Base-by-base conservation (phyloP, 495 filamentous ascomycete species). In the Entonaema liquescens region DNA sequence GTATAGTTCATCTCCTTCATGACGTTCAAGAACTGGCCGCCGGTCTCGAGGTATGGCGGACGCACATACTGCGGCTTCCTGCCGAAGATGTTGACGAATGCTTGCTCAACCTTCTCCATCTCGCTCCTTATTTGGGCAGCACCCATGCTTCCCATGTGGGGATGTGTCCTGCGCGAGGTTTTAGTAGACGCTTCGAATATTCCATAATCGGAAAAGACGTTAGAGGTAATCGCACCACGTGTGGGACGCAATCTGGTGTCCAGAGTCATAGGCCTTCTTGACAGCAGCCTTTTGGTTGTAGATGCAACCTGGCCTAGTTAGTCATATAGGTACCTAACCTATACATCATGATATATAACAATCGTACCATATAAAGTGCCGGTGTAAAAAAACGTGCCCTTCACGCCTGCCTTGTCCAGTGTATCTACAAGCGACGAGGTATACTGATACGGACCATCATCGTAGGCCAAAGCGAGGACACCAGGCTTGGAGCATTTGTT, bases 391-490 rank as follows among this genome's bases (percentile, higher is more conserved):
- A 87, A 87, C 40, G 85, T 87, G 31, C 78, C 85, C 70, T 83
- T 82, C 4, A 80, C 81, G 13, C 79, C 79, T 5, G 77, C 80
- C 21, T 64, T 67, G 50, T 79, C 67, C 0, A 79, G 70, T 15
- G 68, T 77, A 21, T 79, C 75, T 8, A 79, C 63, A 0, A 79
- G 69, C 5, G 70, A 70, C 2, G 75, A 76, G 0, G 77, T 79
- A 47, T 72, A 77, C 33, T 84, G 79, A 54, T 88, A 89, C 8
- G 92, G 91, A 0, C 92, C 92, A 72, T 94, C 92, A 59, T 93
- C 91, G 75, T 87, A 94, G 0, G 92, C 92, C 42, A 84, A 70
- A 2, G 81, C 79, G 12, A 84, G 74, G 65, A 81, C 74, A 26
- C 81, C 81, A 0, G 82, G 78, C 62, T 73, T 75, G 57, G 68